Evolutionary conservation across 2,329 filamentous ascomycete species (phyloP), one percentile per base, ranked within the genome.

Genomic region (Fusarium poae): DNA sequence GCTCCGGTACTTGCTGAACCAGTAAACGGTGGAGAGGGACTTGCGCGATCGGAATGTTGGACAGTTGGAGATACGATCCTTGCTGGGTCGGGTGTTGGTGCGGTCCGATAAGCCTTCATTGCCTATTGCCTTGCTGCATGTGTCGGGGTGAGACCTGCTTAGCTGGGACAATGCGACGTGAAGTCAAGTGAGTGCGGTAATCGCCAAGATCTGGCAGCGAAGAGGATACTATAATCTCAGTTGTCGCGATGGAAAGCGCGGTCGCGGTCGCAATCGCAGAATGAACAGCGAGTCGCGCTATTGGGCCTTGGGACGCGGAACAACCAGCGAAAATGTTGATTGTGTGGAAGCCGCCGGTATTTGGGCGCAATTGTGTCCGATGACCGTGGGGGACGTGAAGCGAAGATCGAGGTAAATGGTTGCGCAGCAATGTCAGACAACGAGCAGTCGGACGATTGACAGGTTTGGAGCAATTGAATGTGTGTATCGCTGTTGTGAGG

Each of bases 31-130:
- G 74, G 69, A 56, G 77, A 77, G n/a, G 76, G 76, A 56, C 74
- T 79, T 50, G 74, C 67, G 71, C 77, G 77, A 69, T 65, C 79
- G 59, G 69, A 70, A 67, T 70, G 70, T 44, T 66, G 72, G 56
- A 59, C 40, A 57, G 58, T 71, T 49, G 65, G 62, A 32, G 75
- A 74, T 58, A 76, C 73, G 68, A 65, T 63, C 57, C 71, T 63
- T 49, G 72, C 55, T 63, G 70, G 71, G 69, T 68, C 67, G 57
- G 69, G 51, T 56, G 69, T 56, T 63, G 72, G 57, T 61, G 62
- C 40, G 45, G 45, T 60, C 29, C 30, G 53, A 32, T 30, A 43
- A 46, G 50, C 23, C 11, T 60, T 79, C 78, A 79, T 79, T 59
- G 72, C 75, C 75, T 65, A 65, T 59, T 65, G 64, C 53, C 57